Percentiles rank a stretch among this genome's conserved stretches.
phyloP scores from a whole-genome alignment of 2,329 filamentous ascomycete species.

The Biscogniauxia sp. region DNA sequence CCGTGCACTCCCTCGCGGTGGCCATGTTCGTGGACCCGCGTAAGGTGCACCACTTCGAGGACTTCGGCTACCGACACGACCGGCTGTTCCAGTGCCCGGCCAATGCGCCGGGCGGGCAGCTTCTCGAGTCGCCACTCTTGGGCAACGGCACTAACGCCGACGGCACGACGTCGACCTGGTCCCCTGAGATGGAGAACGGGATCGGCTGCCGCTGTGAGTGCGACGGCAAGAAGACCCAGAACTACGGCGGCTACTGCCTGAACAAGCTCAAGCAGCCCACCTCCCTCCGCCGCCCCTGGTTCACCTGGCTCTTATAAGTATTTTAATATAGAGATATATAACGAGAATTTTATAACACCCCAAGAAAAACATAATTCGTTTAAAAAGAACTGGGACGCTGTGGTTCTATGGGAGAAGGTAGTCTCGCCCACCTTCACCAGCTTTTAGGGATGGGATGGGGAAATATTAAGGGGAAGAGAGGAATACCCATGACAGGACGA shows the following conservation, averaged over 20 bases:
- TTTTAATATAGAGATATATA: too few relatives aligned
- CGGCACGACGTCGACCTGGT: conserved; percentile 13
- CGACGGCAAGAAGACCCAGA: conserved; percentile 33
- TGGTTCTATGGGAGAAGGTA: too few relatives aligned
- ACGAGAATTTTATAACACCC: too few relatives aligned
- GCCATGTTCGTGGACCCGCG: conserved; percentile 40
- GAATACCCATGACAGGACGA: neutral
- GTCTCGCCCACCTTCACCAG: too few relatives aligned
- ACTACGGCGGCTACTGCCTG: conserved; percentile 36
- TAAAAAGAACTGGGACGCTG: too few relatives aligned
- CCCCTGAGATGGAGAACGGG: conserved; percentile 33
- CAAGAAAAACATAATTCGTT: too few relatives aligned
- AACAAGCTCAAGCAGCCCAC: conserved; percentile 39
- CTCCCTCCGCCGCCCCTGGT: conserved; percentile 29
- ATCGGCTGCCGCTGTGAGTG: conserved; percentile 43
- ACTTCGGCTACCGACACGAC: conserved; percentile 43
- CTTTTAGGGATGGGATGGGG: neutral
- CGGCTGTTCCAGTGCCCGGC: conserved; percentile 33
- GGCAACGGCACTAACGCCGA: conserved; percentile 17
- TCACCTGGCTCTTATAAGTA: conserved; percentile 32
- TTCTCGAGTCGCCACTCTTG: conserved; percentile 32
- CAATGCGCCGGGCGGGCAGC: conserved; percentile 38
- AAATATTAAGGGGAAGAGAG: neutral
- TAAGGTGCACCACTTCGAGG: conserved; percentile 43
- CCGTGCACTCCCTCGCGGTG: conserved; percentile 43